Percentiles rank a stretch among this genome's conserved stretches.
These are phyloP conservation scores for Globisporangium lucens DNA, from an alignment of 352 stramenopile species.

Conservation along the genomic window DNA sequence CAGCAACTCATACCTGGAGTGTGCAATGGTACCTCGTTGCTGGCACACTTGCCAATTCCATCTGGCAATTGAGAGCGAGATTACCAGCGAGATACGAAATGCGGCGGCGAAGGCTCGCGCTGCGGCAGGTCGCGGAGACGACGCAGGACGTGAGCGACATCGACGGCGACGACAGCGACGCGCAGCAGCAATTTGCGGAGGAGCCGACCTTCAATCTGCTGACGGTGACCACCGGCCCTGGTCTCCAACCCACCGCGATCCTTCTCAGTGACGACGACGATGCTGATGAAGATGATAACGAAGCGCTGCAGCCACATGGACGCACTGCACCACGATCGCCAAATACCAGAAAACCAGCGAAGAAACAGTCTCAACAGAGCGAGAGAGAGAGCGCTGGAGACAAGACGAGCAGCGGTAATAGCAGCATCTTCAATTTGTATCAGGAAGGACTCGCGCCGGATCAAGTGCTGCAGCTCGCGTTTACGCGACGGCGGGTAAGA, in stretches of 20 bases:
- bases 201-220: conserved; percentile 21
- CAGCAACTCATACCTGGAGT: not conserved
- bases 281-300: not conserved
- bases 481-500: conserved; percentile 36
- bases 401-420: conserved; percentile 1
- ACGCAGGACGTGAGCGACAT: conserved; percentile 20
- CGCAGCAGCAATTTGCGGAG: conserved; percentile 6
- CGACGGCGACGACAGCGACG: conserved; percentile 14
- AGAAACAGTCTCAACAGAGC: not conserved
- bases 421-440: conserved; percentile 57
- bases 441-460: conserved; percentile 46
- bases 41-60: not conserved
- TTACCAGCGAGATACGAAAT: conserved; percentile 2
- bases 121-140: conserved; percentile 26
- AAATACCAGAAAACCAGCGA: not conserved
- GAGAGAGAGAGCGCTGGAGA: not conserved
- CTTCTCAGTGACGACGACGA: conserved; percentile 7
- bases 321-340: not conserved
- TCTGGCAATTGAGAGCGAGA: not conserved
- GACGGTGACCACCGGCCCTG: not conserved
- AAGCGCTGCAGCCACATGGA: not conserved
- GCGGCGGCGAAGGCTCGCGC: conserved; percentile 21
- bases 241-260: not conserved
- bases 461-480: conserved; percentile 61
- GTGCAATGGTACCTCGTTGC: not conserved